Percentiles rank a stretch among this genome's conserved stretches.
Evolutionary conservation across 148 eudicot genomes (phyloP).

Genomic region (Oxyria digyna): DNA sequence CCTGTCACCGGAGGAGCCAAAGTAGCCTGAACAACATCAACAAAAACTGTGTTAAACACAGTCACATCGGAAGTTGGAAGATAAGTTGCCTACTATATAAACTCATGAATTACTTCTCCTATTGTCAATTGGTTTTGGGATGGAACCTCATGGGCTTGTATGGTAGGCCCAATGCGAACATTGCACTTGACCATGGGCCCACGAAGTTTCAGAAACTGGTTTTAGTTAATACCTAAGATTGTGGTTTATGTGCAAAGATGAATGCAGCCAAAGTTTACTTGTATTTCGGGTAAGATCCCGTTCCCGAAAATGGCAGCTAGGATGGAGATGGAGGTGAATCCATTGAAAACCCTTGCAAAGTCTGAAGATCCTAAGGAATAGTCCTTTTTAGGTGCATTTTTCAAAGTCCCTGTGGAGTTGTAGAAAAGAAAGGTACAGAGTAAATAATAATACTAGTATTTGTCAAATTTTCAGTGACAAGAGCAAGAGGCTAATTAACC

Average conservation of each 20-base stretch:
- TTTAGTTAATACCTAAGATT: not conserved
- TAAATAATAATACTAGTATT: no score
- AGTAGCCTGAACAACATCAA: slow-evolving; percentile 34
- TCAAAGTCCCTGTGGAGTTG: slow-evolving; percentile 28
- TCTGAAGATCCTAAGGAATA: slow-evolving; percentile 51
- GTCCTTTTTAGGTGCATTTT: slow-evolving; percentile 56
- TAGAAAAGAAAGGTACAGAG: not conserved
- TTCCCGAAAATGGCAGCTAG: slow-evolving; percentile 89
- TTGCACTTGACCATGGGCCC: no score
- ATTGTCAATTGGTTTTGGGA: no score
- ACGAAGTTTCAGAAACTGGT: no score
- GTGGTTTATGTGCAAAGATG: not conserved
- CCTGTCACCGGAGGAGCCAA: slow-evolving; percentile 94
- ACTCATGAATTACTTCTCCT: no score
- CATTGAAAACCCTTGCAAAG: slow-evolving; percentile 46
- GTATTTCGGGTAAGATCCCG: slow-evolving; percentile 96
- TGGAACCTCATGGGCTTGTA: no score
- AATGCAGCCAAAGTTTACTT: slow-evolving; percentile 8
- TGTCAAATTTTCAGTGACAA: no score
- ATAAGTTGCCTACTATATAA: no score
- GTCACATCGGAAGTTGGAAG: no score
- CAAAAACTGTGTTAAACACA: no score
- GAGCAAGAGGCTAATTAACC: slow-evolving; percentile 21
- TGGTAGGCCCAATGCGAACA: no score
- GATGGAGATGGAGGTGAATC: slow-evolving; percentile 89